Evolutionary conservation across 164 flowering plant species (phyloP).

Genomic region (Vitis cinerea): DNA sequence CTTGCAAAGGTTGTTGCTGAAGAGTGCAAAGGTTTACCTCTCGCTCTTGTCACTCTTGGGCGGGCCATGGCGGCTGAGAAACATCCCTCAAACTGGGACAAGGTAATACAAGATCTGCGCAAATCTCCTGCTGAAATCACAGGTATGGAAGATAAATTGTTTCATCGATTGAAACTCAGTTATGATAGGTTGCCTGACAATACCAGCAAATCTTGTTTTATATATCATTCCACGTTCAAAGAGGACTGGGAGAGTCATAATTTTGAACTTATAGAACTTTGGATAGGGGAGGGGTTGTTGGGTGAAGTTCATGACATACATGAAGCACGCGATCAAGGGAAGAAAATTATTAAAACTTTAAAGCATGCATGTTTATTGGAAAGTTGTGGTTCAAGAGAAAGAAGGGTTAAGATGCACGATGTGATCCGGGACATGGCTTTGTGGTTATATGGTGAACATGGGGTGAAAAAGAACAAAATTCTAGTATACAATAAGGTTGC

Average conservation of each 20-base stretch:
- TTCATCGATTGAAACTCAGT: constrained; percentile 1
- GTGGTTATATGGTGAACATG: not conserved
- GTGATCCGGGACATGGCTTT: constrained; percentile 13
- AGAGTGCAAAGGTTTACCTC: constrained; percentile 19
- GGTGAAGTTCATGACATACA: not conserved
- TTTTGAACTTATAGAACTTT: not conserved
- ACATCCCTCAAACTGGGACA: constrained; percentile 13
- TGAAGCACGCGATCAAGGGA: constrained; percentile 1
- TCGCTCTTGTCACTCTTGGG: constrained; percentile 12
- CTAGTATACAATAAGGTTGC: not conserved
- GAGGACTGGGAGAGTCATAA: not conserved
- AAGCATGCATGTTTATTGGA: constrained; percentile 5
- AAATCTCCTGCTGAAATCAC: constrained; percentile 3
- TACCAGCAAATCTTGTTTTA: constrained; percentile 1
- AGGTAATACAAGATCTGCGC: not conserved
- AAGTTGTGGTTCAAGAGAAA: not conserved
- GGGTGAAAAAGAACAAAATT: not conserved
- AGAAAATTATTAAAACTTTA: constrained; percentile 2
- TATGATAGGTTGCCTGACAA: constrained; percentile 10
- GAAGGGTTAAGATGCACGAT: constrained; percentile 9
- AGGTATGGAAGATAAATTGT: constrained; percentile 5
- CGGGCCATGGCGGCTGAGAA: constrained; percentile 12
- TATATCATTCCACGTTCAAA: constrained; percentile 10
- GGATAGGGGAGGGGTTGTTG: constrained; percentile 18
- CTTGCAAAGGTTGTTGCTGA: constrained; percentile 2